phyloP scores from a whole-genome alignment of 352 stramenopile species.

The Stramenopiles sp. region DNA sequence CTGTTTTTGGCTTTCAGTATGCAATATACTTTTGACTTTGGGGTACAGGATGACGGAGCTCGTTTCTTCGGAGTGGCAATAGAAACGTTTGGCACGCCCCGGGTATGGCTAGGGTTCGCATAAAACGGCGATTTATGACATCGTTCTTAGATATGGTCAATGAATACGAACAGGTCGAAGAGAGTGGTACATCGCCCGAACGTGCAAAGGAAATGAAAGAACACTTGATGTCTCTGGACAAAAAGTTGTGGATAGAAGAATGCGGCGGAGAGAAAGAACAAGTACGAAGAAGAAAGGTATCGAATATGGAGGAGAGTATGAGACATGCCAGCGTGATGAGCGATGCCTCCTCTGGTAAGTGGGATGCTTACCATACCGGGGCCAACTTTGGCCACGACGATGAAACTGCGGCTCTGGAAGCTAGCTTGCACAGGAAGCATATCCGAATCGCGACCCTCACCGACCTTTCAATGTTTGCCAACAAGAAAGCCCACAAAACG shows the following conservation, averaged over 20 bases:
- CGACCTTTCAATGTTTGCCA: not conserved
- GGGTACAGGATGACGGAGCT: not conserved
- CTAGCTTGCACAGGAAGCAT: not conserved
- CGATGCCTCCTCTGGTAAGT: not conserved
- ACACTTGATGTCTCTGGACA: not conserved
- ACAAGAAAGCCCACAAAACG: no score
- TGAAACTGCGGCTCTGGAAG: not conserved
- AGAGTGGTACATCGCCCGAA: not conserved
- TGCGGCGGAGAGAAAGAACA: not conserved
- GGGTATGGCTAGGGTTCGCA: not conserved
- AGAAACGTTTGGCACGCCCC: not conserved
- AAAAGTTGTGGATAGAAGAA: conserved; percentile 1
- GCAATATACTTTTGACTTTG: not conserved
- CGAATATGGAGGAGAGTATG: not conserved
- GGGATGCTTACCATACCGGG: not conserved
- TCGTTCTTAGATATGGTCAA: not conserved
- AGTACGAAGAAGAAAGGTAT: not conserved
- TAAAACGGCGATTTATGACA: not conserved
- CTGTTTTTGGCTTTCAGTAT: not conserved
- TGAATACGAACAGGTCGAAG: not conserved
- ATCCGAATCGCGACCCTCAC: not conserved
- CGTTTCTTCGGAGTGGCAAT: not conserved
- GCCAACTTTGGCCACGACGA: not conserved
- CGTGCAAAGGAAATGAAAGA: not conserved
- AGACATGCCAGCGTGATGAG: not conserved